Conservation (phyloP, 768 basidiomycete species). For the Lanmaoa rubissima region DNA sequence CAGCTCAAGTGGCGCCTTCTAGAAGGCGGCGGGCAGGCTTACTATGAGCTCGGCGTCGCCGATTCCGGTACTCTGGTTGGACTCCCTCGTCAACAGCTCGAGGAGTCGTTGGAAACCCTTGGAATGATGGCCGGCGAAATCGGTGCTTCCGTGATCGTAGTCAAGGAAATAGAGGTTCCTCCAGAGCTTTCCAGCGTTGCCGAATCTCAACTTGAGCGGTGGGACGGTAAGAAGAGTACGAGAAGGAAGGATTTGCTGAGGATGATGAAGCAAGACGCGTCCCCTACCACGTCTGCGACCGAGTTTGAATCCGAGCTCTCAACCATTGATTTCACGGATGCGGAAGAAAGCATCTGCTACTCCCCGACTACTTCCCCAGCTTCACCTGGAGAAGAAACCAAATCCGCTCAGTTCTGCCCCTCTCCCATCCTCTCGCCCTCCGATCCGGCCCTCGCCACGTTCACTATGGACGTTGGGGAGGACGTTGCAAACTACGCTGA, state of each 20-base stretch:
- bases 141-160: conserved; percentile 86
- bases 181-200: conserved; percentile 42
- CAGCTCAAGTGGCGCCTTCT: conserved; percentile 94
- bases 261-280: conserved; percentile 26
- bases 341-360: conserved; percentile 30
- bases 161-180: conserved; percentile 84
- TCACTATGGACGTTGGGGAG: conserved; percentile 48
- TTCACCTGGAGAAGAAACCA: conserved; percentile 4
- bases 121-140: conserved; percentile 95
- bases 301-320: conserved; percentile 40
- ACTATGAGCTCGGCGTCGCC: conserved; percentile 81
- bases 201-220: conserved; percentile 31
- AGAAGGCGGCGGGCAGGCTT: conserved; percentile 80
- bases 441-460: conserved; percentile 33
- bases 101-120: conserved; percentile 79
- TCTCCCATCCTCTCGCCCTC: conserved; percentile 19
- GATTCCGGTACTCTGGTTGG: conserved; percentile 89
- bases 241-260: conserved; percentile 34
- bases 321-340: conserved; percentile 39
- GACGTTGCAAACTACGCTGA: conserved; percentile 35
- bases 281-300: conserved; percentile 36
- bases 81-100: conserved; percentile 68
- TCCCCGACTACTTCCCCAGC: conserved; percentile 7
- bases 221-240: conserved; percentile 38
- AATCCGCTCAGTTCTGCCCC: neutral